Base-by-base conservation (phyloP, 441 rosid species). In the Gossypium gossypioides region DNA sequence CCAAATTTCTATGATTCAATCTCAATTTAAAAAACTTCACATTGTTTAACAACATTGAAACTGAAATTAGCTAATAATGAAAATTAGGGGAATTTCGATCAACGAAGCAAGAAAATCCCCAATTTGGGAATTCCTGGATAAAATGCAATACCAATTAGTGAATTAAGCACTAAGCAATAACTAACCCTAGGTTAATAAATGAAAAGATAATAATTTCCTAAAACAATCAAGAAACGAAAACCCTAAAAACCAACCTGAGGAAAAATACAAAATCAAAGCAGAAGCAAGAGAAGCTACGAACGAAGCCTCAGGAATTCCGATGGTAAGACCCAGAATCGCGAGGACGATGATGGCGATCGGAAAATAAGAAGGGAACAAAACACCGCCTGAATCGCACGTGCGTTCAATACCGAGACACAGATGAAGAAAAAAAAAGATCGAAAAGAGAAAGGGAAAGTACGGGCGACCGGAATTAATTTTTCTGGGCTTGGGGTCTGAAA, bases 341-440 rank as follows among this genome's bases (percentile, higher is more conserved):
- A 22, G 7, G 61, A 52, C 40, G 40, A 63, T 69, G 62, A 64
- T n/a, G 68, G 32, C 60, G 34, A 73, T 52, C 62, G 75, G 13
- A 6, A 64, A 64, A 22, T 5, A 61, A 72, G 21, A 29, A 50
- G 18, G 44, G n/a, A 12, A 37, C 61, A 21, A 51, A 50, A 67
- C 71, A 68, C 71, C 24, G 71, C 62, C 59, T 55, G 25, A 54
- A 64, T 73, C 55, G 70, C 71, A 63, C 75, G 75, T 73, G 71
- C 71, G 29, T 68, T 51, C 1, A 55, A 51, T 9, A 27, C 46
- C 59, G n/a, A 9, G 27, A 27, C 0, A 51, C 10, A 32, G 42
- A 16, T 3, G 32, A 7, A 9, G 6, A 48, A 9, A 2, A 56
- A n/a, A 21, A 15, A 21, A 25, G 76, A 73, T 73, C 50, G 56